Evolutionary conservation across 129 eudicot genomes (phyloP).

Genomic region (Kitagawia praeruptora): DNA sequence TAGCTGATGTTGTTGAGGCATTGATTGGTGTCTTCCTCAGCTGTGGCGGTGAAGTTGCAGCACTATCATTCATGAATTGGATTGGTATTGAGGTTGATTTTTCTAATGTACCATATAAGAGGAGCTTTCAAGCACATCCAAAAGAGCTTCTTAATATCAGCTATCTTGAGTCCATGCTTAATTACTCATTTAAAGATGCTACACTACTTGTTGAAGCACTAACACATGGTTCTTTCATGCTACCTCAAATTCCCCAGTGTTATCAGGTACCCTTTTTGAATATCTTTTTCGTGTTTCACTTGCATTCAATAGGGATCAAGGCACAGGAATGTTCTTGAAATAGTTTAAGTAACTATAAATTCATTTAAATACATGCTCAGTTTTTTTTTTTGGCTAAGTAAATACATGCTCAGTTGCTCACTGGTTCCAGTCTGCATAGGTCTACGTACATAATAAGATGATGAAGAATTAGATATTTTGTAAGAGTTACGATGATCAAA

Average conservation of each 20-base stretch:
- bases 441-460: neutral
- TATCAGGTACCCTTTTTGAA: conserved; percentile 49
- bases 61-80: conserved; percentile 71
- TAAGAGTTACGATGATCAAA: neutral
- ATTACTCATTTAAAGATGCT: conserved; percentile 49
- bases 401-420: no score
- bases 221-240: conserved; percentile 91
- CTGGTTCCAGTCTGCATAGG: neutral
- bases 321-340: neutral
- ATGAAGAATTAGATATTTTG: neutral
- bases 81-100: conserved; percentile 68
- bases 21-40: conserved; percentile 68
- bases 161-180: conserved; percentile 37
- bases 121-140: conserved; percentile 31
- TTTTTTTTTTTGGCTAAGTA: no score
- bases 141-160: conserved; percentile 30
- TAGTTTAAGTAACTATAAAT: neutral
- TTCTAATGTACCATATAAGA: conserved; percentile 25
- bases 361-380: neutral
- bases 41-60: conserved; percentile 68
- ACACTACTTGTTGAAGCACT: conserved; percentile 79
- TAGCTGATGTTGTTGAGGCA: conserved; percentile 91
- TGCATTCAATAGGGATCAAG: neutral
- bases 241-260: conserved; percentile 70
- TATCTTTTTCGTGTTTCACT: neutral